Conservation (phyloP, 768 basidiomycete genomes). For the Porpolomopsis calyptriformis region DNA sequence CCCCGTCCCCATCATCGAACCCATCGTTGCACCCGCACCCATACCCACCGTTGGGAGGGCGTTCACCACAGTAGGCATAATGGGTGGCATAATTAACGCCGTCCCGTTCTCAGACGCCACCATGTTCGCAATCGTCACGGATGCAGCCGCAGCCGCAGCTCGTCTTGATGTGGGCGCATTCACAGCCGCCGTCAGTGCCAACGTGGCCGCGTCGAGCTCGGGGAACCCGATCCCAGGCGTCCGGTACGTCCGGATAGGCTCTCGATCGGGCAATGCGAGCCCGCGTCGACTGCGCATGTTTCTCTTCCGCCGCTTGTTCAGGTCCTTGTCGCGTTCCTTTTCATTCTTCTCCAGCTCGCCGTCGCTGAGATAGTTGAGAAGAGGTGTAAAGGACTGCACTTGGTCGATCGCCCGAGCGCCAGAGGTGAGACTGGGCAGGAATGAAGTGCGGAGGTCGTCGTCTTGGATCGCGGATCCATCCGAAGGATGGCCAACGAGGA, state of each 20-base stretch:
- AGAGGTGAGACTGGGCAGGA: constrained; percentile 70
- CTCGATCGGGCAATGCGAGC: constrained; percentile 81
- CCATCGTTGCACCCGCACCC: too few species aligned
- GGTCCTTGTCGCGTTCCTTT: constrained; percentile 88
- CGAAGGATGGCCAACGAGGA: constrained; percentile 78
- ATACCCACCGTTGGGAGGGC: too few species aligned
- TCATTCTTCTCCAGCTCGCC: constrained; percentile 84
- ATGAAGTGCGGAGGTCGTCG: constrained; percentile 83
- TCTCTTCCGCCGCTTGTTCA: constrained; percentile 73
- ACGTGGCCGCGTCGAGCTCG: constrained; percentile 59
- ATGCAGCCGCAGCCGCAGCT: constrained; percentile 80
- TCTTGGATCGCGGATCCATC: constrained; percentile 73
- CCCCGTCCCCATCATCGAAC: too few species aligned
- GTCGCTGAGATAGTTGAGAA: constrained; percentile 81
- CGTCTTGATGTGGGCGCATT: constrained; percentile 62
- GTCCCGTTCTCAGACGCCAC: constrained; percentile 86
- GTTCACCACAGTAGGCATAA: constrained; percentile 24
- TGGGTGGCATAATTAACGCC: constrained; percentile 40
- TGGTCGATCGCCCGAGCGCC: constrained; percentile 69
- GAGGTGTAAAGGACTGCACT: constrained; percentile 72
- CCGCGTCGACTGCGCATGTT: constrained; percentile 76
- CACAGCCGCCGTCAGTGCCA: constrained; percentile 55
- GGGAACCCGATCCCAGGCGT: constrained; percentile 83
- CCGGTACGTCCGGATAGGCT: constrained; percentile 83
- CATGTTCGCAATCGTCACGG: constrained; percentile 80